Evolutionary conservation across 1,139 yeast species (phyloP).

Genomic region (Debaryomyces coudertii): DNA sequence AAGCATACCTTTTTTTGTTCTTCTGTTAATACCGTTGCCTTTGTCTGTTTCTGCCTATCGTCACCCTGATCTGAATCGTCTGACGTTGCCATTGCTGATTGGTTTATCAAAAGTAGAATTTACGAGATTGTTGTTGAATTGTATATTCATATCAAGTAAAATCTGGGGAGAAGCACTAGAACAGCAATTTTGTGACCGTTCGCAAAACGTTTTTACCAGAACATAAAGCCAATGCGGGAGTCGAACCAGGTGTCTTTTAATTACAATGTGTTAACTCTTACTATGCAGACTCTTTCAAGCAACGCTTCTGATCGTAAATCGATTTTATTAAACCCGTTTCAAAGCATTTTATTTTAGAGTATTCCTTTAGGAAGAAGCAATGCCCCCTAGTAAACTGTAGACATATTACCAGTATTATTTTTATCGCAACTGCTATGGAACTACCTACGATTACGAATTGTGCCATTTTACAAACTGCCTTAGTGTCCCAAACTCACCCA

Average conservation of each 20-base stretch:
- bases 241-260: background rate
- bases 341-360: too few relatives aligned
- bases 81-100: background rate
- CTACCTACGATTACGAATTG: too few relatives aligned
- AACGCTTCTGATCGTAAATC: too few relatives aligned
- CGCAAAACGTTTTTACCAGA: too few relatives aligned
- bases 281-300: too few relatives aligned
- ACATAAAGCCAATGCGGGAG: background rate
- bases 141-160: background rate
- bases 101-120: background rate
- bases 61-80: conserved; percentile 1
- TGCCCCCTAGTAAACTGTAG: too few relatives aligned
- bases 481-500: too few relatives aligned
- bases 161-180: background rate
- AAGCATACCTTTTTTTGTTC: conserved; percentile 51
- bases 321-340: too few relatives aligned
- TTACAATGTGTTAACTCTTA: background rate
- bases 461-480: too few relatives aligned
- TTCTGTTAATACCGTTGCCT: conserved; percentile 38
- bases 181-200: background rate
- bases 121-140: background rate
- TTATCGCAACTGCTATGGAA: too few relatives aligned
- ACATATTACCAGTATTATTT: too few relatives aligned
- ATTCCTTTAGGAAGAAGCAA: too few relatives aligned
- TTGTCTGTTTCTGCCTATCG: background rate